Conservation (phyloP, 202 grass and related monocot species). For the Panicum virgatum region DNA sequence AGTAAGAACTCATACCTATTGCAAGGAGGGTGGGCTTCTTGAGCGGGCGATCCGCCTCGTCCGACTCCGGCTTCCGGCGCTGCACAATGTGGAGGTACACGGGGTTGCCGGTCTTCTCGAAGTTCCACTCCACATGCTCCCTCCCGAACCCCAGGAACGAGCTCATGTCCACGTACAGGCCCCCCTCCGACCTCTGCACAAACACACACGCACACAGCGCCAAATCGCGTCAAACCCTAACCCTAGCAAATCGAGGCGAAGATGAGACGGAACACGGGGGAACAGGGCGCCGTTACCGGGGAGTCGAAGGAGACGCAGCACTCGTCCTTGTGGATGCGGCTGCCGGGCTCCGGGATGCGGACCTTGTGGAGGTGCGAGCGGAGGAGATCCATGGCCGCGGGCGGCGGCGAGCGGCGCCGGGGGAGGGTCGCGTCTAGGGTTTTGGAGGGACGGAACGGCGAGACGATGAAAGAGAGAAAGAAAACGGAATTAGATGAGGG, state of each 20-base stretch:
- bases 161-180: slow-evolving; percentile 82
- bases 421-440: slow-evolving; percentile 42
- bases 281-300: slow-evolving; percentile 44
- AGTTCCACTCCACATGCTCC: slow-evolving; percentile 83
- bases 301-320: slow-evolving; percentile 97
- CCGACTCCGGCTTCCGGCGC: slow-evolving; percentile 55
- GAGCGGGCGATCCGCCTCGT: slow-evolving; percentile 77
- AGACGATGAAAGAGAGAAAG: not conserved
- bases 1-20: slow-evolving; percentile 59
- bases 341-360: slow-evolving; percentile 90
- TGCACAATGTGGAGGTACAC: slow-evolving; percentile 96
- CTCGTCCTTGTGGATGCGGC: slow-evolving; percentile 96
- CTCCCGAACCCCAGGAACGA: slow-evolving; percentile 92
- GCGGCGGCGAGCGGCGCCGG: slow-evolving; percentile 3
- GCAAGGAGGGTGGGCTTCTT: slow-evolving; percentile 97
- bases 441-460: slow-evolving; percentile 32
- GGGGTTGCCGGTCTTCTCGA: slow-evolving; percentile 74
- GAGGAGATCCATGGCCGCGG: slow-evolving; percentile 84
- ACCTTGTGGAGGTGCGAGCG: slow-evolving; percentile 84
- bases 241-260: slow-evolving; percentile 9
- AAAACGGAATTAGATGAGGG: not conserved
- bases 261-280: not conserved
- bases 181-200: slow-evolving; percentile 75
- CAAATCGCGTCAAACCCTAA: slow-evolving; percentile 23
- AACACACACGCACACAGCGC: not conserved